Conservation (phyloP, 176 grass and related monocot genomes). For the Phyllostachys edulis region DNA sequence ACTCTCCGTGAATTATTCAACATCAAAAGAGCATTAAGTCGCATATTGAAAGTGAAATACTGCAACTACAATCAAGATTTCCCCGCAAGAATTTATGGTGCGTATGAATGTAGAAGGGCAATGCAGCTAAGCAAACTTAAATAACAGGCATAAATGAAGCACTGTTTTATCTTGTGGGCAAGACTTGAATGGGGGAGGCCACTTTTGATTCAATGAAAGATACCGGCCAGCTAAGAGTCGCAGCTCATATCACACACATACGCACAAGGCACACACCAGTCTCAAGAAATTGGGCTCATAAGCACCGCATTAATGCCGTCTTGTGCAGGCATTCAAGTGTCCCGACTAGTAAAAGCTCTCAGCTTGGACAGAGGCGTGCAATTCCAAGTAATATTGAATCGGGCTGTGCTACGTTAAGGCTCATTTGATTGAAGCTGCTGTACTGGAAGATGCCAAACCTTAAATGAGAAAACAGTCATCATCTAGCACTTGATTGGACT, state of each 20-base stretch:
- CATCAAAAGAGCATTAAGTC: slow-evolving; percentile 13
- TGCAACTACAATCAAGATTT: slow-evolving; percentile 41
- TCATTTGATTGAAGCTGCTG: slow-evolving; percentile 43
- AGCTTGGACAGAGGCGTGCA: slow-evolving; percentile 46
- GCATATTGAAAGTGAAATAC: not conserved
- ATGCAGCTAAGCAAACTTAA: slow-evolving; percentile 60
- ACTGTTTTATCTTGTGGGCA: slow-evolving; percentile 61
- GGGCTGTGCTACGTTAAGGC: slow-evolving; percentile 40
- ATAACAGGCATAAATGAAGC: slow-evolving; percentile 54
- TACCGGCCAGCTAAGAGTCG: slow-evolving; percentile 50
- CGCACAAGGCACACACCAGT: slow-evolving; percentile 29
- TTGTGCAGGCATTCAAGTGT: slow-evolving; percentile 59
- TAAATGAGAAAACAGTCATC: slow-evolving; percentile 57
- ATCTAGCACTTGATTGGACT: slow-evolving; percentile 46
- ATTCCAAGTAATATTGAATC: slow-evolving; percentile 47
- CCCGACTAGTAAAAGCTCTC: slow-evolving; percentile 51
- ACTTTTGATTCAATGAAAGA: slow-evolving; percentile 60
- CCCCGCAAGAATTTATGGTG: slow-evolving; percentile 46
- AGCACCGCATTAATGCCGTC: slow-evolving; percentile 44
- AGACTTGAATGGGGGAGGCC: slow-evolving; percentile 58
- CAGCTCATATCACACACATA: slow-evolving; percentile 41
- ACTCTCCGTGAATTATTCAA: not conserved
- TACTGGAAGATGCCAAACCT: slow-evolving; percentile 57
- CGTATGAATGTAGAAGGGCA: slow-evolving; percentile 37
- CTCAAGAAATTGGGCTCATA: slow-evolving; percentile 40